Evolutionary conservation across 805 yeast species (phyloP), one percentile per base, ranked within the genome.

Genomic region (Suhomyces faveliae): DNA sequence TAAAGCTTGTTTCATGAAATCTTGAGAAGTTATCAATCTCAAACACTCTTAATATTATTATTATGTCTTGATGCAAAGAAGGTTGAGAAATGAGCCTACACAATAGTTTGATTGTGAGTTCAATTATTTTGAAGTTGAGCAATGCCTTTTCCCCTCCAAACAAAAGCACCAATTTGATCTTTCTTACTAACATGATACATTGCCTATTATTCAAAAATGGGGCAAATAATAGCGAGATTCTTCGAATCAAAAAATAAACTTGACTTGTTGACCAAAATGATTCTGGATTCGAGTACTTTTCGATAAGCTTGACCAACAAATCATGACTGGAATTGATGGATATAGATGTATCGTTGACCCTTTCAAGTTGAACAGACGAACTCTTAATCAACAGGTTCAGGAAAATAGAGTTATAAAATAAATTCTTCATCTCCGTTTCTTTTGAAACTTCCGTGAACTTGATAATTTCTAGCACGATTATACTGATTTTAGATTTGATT

Each of bases 401-500:
- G 13, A 47, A 11, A 10, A 20, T 9, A 9, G 17, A 5, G 12
- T 9, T 24, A 42, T 23, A 35, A 35, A 51, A 47, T 42, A 44
- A 42, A 21, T 53, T 54, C 7, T 49, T 33, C 9, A 63, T 30
- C 0, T 49, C 50, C 0, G 37, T 13, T 25, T 68, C 74, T 7
- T 61, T 57, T 0, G 71, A 61, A 15, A 73, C 60, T 50, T 80
- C 81, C 12, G 74, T 67, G 19, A 68, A 54, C 19, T 60, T 58
- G 4, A 81, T 42, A 17, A 76, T 54, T 33, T 74, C 73, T 29
- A 58, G 55, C 0, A 74, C 58, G 3, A 73, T 67, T 10, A 77
- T 49, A 1, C 61, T 51, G 4, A 70, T 51, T 35, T 61, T 64
- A 11, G 57, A 56, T 24, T 48, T 46, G 35, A 68, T 47, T 12